Evolutionary conservation across 2,329 filamentous ascomycete species (phyloP).

Genomic region (Alternaria sp.): DNA sequence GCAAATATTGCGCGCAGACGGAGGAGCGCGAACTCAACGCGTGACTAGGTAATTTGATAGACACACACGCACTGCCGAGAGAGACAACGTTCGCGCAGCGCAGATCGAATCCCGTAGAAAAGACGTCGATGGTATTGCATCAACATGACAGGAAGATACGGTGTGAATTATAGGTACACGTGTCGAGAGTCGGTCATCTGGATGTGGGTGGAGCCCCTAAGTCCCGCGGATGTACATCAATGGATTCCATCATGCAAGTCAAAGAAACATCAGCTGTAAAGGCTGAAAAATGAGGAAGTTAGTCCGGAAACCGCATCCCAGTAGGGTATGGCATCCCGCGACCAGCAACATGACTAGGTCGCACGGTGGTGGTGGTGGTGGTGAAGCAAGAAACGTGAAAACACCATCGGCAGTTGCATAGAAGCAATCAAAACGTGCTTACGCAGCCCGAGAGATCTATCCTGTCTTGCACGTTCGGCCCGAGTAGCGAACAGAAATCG

Average conservation of each 20-base stretch:
- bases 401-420: conserved; percentile 9
- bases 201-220: conserved; percentile 2
- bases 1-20: conserved; percentile 14
- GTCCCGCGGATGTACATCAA: conserved; percentile 3
- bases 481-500: conserved; percentile 6
- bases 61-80: not conserved
- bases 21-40: conserved; percentile 10
- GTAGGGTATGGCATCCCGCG: not conserved
- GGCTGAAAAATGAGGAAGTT: conserved; percentile 4
- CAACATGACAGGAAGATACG: conserved; percentile 25
- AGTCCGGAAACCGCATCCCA: not conserved
- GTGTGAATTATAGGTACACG: conserved; percentile 31
- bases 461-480: conserved; percentile 11
- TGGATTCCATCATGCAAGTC: conserved; percentile 4
- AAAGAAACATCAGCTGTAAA: conserved; percentile 6
- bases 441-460: conserved; percentile 1
- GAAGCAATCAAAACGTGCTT: conserved; percentile 1
- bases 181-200: conserved; percentile 30
- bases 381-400: conserved; percentile 1
- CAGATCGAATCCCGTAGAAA: conserved; percentile 1
- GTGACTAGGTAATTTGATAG: not conserved
- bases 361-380: conserved; percentile 6
- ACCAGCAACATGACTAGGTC: conserved; percentile 16
- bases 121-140: not conserved
- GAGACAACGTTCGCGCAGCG: conserved; percentile 4